Evolutionary conservation across 768 basidiomycete genomes (phyloP).

Genomic region (Auricularia heimuer): DNA sequence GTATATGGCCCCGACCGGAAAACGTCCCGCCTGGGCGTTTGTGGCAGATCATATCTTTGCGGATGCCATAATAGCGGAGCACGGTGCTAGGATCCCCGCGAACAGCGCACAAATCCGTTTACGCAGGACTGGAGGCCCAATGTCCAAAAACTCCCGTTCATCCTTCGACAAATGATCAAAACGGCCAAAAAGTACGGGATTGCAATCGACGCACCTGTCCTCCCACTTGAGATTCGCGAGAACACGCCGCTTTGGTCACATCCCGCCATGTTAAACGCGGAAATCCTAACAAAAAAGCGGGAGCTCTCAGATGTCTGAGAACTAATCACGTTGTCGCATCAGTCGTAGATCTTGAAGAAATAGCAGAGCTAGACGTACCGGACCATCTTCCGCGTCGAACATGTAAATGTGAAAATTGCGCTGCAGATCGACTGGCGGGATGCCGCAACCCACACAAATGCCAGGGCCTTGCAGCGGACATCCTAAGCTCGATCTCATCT

Average conservation of each 20-base stretch:
- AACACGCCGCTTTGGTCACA: neutral
- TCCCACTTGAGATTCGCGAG: neutral
- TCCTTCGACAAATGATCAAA: neutral
- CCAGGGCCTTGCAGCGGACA: neutral
- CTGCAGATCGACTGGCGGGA: neutral
- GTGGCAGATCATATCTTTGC: conserved; percentile 15
- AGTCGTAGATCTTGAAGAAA: neutral
- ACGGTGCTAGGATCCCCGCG: neutral
- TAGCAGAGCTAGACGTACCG: neutral
- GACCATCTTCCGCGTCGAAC: neutral
- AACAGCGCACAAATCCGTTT: neutral
- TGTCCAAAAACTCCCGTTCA: neutral
- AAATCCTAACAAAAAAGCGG: neutral
- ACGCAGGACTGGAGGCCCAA: neutral
- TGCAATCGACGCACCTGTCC: neutral
- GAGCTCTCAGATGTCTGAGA: neutral
- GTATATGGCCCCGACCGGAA: conserved; percentile 12
- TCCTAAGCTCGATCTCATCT: neutral
- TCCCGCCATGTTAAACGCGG: neutral
- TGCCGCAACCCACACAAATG: neutral
- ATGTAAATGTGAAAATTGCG: neutral
- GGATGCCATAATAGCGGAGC: neutral
- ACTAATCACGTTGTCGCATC: neutral
- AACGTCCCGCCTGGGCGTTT: conserved; percentile 20
- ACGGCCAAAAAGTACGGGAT: neutral